Base-by-base conservation (phyloP, 441 rosid genomes). In the Gossypium laxum region DNA sequence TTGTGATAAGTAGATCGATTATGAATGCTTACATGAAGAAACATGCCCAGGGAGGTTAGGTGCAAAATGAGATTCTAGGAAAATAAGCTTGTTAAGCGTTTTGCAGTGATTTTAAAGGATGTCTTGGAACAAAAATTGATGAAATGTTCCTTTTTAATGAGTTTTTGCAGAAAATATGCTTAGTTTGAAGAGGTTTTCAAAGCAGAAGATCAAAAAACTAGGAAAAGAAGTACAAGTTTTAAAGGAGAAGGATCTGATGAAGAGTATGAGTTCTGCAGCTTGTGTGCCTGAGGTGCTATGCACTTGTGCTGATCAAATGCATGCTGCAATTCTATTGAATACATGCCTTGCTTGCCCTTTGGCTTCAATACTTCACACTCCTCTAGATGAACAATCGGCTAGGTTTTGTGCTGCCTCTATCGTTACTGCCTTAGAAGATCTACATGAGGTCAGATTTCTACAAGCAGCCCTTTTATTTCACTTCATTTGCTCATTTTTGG, bases 141-240 rank as follows among this genome's bases (percentile, higher is more conserved):
- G 17, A 21, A 76, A 14, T 67, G 55, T 45, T 69, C 21, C 26
- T 73, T 56, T 79, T 52, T 58, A 72, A 70, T 24, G 63, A 62
- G 1, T 74, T 79, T 67, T 80, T 18, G 76, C 86, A 88, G 96
- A 84, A 75, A 84, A 71, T 72, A 12, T 85, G 80, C 84, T 88
- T 43, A 89, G 91, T 84, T 83, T 91, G 88, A 94, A 89, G 85
- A 90, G 99, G 72, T 94, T 81, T 81, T 89, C 89, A 57, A 94
- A 88, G 88, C 83, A 84, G 71, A 88, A 85, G 85, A 83, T 94
- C 57, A 88, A 87, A 73, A 82, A 69, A 63, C 78, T 89, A 64
- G 96, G 96, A 68, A 94, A 89, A 87, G 97, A 91, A 83, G 87
- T 84, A 51, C 96, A 88, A 75, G 97, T 92, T 71, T 80, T 88